Percentiles rank a stretch among this genome's conserved stretches.
These are phyloP conservation scores for Wickerhamiella hasegawae DNA, from an alignment of 805 yeast genomes.

Conservation along the genomic window DNA sequence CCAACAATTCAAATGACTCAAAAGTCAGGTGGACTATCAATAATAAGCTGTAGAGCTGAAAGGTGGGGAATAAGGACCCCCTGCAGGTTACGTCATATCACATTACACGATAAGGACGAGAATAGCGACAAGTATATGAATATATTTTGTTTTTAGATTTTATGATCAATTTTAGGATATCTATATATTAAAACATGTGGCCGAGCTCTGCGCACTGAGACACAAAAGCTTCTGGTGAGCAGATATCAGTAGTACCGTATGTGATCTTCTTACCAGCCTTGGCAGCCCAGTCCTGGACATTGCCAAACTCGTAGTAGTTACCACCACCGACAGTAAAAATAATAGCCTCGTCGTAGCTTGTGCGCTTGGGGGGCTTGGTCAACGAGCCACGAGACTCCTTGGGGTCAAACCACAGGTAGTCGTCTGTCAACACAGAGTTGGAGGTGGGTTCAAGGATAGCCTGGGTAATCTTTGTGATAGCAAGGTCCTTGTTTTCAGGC, in stretches of 20 bases:
- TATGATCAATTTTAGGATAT: background rate
- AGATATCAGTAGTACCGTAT: slow-evolving; percentile 65
- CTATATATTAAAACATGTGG: slow-evolving; percentile 6
- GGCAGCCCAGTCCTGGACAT: slow-evolving; percentile 74
- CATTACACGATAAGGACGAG: no score
- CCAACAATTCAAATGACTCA: no score
- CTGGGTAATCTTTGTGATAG: slow-evolving; percentile 81
- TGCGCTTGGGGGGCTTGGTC: slow-evolving; percentile 76
- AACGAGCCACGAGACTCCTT: slow-evolving; percentile 73
- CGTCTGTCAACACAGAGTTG: slow-evolving; percentile 31
- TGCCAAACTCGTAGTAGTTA: slow-evolving; percentile 83
- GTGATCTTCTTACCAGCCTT: slow-evolving; percentile 40
- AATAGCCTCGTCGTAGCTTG: slow-evolving; percentile 60
- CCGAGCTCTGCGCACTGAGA: slow-evolving; percentile 21
- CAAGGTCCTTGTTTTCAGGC: slow-evolving; percentile 78
- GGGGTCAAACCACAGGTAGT: slow-evolving; percentile 83
- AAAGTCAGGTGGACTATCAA: no score
- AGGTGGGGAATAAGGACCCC: no score
- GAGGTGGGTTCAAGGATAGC: slow-evolving; percentile 79
- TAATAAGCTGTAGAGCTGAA: no score
- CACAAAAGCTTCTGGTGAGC: slow-evolving; percentile 19
- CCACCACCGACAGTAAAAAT: slow-evolving; percentile 97
- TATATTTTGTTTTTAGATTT: no score
- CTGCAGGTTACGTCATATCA: no score
- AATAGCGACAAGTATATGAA: no score